Base-by-base conservation (phyloP, 345 rosid genomes). In the Rhizophora apiculata region DNA sequence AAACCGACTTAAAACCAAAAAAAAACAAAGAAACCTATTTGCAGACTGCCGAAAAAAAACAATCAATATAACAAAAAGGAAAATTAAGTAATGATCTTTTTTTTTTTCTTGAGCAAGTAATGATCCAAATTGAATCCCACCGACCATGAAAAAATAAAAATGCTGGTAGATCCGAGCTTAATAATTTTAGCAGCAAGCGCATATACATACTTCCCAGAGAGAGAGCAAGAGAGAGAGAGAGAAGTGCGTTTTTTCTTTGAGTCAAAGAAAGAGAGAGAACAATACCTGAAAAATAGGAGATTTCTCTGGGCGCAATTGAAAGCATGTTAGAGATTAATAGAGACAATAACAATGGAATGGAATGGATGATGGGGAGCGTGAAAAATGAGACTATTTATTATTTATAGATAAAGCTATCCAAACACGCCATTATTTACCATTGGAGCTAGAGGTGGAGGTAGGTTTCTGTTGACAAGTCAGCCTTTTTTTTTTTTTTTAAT, bases 91-190 rank as follows among this genome's bases (percentile, higher is more conserved):
- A 43, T 13, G 15, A 43, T 43, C 18, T 0, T 34, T 34, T 1
- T 34, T 1, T 34, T 7, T 34, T 6, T 34, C 1, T 34, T 7
- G 2, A 34, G 37, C 2, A 49, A 29, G 7, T 19, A 51, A 43
- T 13, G 15, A 43, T 43, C 49, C 18, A 15, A 43, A 13, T 43
- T 43, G 49, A 13, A 43, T 43, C 49, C 49, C 18, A 22, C 30
- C 29, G 5, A 56, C 60, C 60, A 51, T 39, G 24, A 19, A 21
- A 39, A 46, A 43, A 26, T 19, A 32, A 39, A 66, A 74, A 74
- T 68, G 78, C 73, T 3, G 69, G 24, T 26, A 63, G 60, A 74
- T 68, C 68, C 5, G 31, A 60, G 6, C 22, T 29, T 37, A 19
- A 32, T 21, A n/a, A 8, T 8, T 43, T 43, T 43, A 43, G 4